Base-by-base conservation (phyloP, 164 flowering plant species). In the Nymphaea colorata region DNA sequence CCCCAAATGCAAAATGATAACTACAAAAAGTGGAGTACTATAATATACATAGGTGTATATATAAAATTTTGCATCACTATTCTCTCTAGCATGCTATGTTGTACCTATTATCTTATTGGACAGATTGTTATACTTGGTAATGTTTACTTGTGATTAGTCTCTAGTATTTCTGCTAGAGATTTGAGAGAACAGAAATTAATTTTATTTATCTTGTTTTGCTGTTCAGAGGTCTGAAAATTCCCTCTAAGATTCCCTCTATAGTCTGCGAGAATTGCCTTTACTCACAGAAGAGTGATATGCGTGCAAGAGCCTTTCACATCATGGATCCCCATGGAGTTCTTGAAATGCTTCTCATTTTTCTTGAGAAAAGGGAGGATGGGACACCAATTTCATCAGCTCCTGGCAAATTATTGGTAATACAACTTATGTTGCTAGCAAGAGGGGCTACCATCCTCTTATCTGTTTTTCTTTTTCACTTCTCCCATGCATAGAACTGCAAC, bases 191-290 rank as follows among this genome's bases (percentile, higher is more conserved):
- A 25, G 36, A 25, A 25, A 25, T 25, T 25, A 5, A n/a, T n/a
- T 61, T 8, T 61, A 3, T n/a, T 25, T 25, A 25, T 25, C 36
- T 25, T 25, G 36, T 61, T 17, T 62, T 63, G 16, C 17, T 42
- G 1, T 72, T 68, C 78, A 93, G 98, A 83, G 87, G 87, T 73
- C 83, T 94, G 14, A 94, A 89, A 85, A 87, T 94, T 75, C 98
- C 97, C 6, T 91, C 96, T 76, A 83, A 79, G 10, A 78, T 78
- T 62, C 98, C 98, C 65, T 80, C 98, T 61, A 59, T 94, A 69
- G 98, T 91, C 45, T 91, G 98, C 74, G 97, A 94, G 78, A 89
- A 79, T 68, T 94, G 98, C 84, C 80, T 94, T 62, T 86, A 84
- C 72, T 91, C 90, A 8, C 78, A 72, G 59, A 80, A 79, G 74